Base-by-base conservation (phyloP, 106 monocot genomes). In the Amphibolis antarctica region DNA sequence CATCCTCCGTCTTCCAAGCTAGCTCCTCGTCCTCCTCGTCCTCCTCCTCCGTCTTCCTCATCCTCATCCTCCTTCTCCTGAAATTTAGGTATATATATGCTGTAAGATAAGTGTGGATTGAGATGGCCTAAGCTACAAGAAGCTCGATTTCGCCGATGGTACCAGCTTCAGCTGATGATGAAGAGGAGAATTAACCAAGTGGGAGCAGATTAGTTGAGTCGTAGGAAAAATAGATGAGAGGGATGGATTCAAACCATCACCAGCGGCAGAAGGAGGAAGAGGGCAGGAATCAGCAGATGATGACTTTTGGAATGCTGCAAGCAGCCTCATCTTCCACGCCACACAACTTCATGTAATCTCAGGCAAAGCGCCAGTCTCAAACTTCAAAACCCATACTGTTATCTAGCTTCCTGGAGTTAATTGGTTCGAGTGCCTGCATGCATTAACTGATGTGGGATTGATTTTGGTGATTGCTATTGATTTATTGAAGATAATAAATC, bases 291-390 rank as follows among this genome's bases (percentile, higher is more conserved):
- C 67, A 71, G 15, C 77, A 77, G 31, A 65, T 69, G 31, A 65
- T 69, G 14, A 22, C 68, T 11, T 75, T 69, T 60, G 80, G 75
- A 64, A 66, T 74, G 67, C 68, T 74, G 28, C 69, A 62, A 47
- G 44, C 58, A 44, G 44, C 77, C 0, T 85, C 80, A 31, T 85
- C 80, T 46, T 69, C 80, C 70, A 49, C 65, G 47, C 46, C 73
- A 47, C 66, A 44, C n/a, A 79, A 46, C 64, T 71, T 73, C 77
- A 77, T 81, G 76, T 81, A 76, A 69, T 64, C 42, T 45, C 17
- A 64, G 45, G 22, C 7, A 19, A 19, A n/a, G n/a, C n/a, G n/a
- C n/a, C n/a, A n/a, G n/a, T n/a, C n/a, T n/a, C n/a, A n/a, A 46
- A 64, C 36, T 14, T n/a, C 44, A 5, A 67, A 18, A 54, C 1